These are phyloP conservation scores for Parathielavia hyrcaniae DNA, from an alignment of 495 filamentous ascomycete genomes.

Conservation along the genomic window DNA sequence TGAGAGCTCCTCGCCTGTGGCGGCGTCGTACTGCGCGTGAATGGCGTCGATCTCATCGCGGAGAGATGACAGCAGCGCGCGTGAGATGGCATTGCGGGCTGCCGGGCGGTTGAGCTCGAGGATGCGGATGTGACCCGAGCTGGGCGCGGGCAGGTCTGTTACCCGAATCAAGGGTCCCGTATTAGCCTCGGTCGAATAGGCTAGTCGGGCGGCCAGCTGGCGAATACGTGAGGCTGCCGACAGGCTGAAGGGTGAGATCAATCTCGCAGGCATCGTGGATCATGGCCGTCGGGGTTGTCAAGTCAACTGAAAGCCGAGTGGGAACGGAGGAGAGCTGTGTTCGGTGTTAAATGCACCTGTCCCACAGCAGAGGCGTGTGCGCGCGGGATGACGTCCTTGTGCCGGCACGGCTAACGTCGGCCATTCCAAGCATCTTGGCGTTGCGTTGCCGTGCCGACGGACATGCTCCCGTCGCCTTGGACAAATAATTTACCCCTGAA, in stretches of 20 bases:
- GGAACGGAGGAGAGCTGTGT: no score
- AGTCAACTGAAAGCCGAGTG: no score
- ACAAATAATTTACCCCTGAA: not conserved
- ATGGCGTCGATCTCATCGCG: slow-evolving; percentile 62
- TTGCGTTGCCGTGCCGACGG: not conserved
- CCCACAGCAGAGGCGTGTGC: no score
- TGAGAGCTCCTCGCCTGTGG: slow-evolving; percentile 43
- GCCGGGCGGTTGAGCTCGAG: slow-evolving; percentile 78
- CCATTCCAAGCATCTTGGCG: not conserved
- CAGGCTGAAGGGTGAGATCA: slow-evolving; percentile 4
- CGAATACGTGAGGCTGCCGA: slow-evolving; percentile 6
- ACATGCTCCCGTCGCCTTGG: not conserved
- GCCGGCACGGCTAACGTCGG: slow-evolving; percentile 9
- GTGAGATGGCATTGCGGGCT: slow-evolving; percentile 85
- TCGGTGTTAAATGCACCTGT: no score
- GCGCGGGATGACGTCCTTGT: slow-evolving; percentile 5
- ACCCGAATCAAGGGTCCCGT: slow-evolving; percentile 56
- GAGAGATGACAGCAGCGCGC: slow-evolving; percentile 63
- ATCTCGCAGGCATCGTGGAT: slow-evolving; percentile 18
- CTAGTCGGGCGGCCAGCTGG: slow-evolving; percentile 11
- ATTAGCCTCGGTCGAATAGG: slow-evolving; percentile 33
- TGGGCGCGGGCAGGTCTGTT: slow-evolving; percentile 67
- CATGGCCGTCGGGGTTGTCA: not conserved
- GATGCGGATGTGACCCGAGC: slow-evolving; percentile 76
- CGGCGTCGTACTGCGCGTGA: slow-evolving; percentile 56